Conservation (phyloP, 176 grass and related monocot species). For the Triticum urartu region DNA sequence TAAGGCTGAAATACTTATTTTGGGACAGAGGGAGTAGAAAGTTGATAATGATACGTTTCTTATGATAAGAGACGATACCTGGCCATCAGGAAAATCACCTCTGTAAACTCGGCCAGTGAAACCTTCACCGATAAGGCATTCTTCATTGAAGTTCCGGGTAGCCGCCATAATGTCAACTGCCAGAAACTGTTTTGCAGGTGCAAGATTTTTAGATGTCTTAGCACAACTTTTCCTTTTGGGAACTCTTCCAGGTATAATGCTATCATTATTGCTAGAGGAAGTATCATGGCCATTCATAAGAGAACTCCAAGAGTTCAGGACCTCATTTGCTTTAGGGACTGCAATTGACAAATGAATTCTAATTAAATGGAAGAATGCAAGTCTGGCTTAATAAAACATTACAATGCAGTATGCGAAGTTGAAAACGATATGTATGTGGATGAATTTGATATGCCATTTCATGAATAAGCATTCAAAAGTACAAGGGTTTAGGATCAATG, state of each 20-base stretch:
- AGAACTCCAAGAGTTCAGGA: constrained; percentile 50
- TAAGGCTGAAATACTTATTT: too few relatives aligned
- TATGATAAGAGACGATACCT: constrained; percentile 49
- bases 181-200: constrained; percentile 67
- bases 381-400: constrained; percentile 1
- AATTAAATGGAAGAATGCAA: constrained; percentile 31
- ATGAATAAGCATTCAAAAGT: background rate
- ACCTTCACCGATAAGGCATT: constrained; percentile 82
- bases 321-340: constrained; percentile 47
- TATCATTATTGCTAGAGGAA: constrained; percentile 32
- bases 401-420: background rate
- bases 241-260: constrained; percentile 48
- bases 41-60: background rate
- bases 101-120: constrained; percentile 82
- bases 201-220: constrained; percentile 64
- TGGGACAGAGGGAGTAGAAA: background rate
- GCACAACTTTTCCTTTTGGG: constrained; percentile 57
- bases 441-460: constrained; percentile 14
- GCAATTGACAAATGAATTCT: constrained; percentile 32
- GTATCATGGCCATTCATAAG: constrained; percentile 28
- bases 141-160: constrained; percentile 80
- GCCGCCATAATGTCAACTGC: constrained; percentile 65
- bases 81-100: constrained; percentile 85
- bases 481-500: background rate
- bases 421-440: constrained; percentile 1